Evolutionary conservation across 305 asterid species (phyloP).

Genomic region (Fraxinus platypoda): DNA sequence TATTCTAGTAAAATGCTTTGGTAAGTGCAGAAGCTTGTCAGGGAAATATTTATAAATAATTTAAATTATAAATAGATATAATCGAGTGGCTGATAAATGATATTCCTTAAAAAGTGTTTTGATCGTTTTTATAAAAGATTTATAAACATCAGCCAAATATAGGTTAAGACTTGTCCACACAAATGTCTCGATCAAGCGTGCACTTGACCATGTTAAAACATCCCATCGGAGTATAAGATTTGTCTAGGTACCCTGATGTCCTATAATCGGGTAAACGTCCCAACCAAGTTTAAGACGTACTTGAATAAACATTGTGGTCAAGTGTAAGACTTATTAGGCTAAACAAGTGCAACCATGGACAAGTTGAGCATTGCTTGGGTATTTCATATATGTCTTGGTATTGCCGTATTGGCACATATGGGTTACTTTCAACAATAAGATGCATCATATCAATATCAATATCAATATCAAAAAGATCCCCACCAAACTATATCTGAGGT

Average conservation of each 20-base stretch:
- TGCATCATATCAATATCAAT: background rate
- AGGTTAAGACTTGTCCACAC: too few species aligned
- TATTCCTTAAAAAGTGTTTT: too few species aligned
- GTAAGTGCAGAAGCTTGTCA: too few species aligned
- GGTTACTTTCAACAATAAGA: background rate
- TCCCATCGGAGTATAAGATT: background rate
- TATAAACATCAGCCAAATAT: too few species aligned
- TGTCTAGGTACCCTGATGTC: background rate
- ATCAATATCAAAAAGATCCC: background rate
- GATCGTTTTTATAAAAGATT: too few species aligned
- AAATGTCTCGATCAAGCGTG: too few species aligned
- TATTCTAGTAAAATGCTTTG: too few species aligned
- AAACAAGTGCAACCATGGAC: background rate
- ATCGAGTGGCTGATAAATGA: too few species aligned
- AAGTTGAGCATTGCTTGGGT: background rate
- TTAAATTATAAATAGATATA: too few species aligned
- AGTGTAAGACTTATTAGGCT: background rate
- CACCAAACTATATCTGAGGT: background rate
- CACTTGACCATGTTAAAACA: background rate
- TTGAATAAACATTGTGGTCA: background rate
- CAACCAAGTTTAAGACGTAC: background rate
- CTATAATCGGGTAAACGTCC: background rate
- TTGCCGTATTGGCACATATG: background rate
- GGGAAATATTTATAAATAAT: too few species aligned
- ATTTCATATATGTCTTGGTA: background rate